Evolutionary conservation across 164 flowering plant species (phyloP), one percentile per base, ranked within the genome.

Genomic region (Malania oleifera): DNA sequence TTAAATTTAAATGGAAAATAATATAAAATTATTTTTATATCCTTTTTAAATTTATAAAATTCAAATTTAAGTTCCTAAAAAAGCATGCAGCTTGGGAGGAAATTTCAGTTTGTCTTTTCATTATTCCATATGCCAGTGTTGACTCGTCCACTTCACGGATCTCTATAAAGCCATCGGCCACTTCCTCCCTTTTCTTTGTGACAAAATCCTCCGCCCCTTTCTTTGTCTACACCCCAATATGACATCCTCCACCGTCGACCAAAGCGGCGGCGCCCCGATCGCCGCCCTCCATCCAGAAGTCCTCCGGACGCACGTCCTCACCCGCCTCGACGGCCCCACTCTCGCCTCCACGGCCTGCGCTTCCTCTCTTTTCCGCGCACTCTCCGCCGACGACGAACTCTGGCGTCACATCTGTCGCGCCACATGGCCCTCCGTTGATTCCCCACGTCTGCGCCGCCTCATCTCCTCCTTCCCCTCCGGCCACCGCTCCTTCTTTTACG

Each of bases 401-500:
- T 91, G 98, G 98, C 45, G 37, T 1, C 40, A 71, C 43, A 70
- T 85, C 52, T 83, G 86, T 68, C 12, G 45, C 60, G 14, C 77
- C 64, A 71, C 76, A 0, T 89, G 89, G 91, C 98, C 92, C 0
- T 89, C 98, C 19, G 63, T 73, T 15, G 44, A 52, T 37, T 49
- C 75, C 34, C 82, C 80, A 20, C 70, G 68, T 28, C 52, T 85
- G 29, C 56, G 50, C 25, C 12, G 43, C 40, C 54, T 77, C 67
- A 72, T 86, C 73, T 67, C 78, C 60, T 4, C 71, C 24, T 83
- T 84, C 78, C 79, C 82, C 8, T 34, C 67, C 64, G 82, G 81
- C 56, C 77, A 73, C 74, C 86, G 81, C 24, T 80, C 91, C 1
- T 75, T 87, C 72, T 85, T 71, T 81, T 81, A 92, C 63, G 86